Base-by-base conservation (phyloP, 345 rosid species). In the Gossypium herbaceum region DNA sequence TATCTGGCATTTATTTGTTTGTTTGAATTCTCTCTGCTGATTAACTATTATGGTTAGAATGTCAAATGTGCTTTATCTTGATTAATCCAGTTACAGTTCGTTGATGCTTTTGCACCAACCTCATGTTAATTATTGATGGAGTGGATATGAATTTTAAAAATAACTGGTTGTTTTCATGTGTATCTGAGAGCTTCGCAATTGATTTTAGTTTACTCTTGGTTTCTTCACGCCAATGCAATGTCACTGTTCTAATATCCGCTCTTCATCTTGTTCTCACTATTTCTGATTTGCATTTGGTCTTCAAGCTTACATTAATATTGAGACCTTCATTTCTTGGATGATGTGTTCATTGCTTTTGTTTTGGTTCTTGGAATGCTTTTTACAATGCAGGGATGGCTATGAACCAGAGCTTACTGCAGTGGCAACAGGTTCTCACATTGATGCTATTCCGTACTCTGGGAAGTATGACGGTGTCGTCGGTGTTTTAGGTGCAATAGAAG, bases 401-500 rank as follows among this genome's bases (percentile, higher is more conserved):
- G 91, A 92, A 75, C 86, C 89, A 68, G 82, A 79, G 81, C 97
- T 89, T 50, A 65, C 90, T 78, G 82, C 92, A 7, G 88, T 92
- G 64, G 98, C 94, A 10, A 91, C 97, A 41, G 98, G 97, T 79
- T 94, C 98, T 80, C 97, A 94, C 48, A 90, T 88, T 7, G 98
- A 94, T 88, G 98, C 98, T 77, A 94, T 94, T 82, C 98, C 98
- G 2, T 92, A 88, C 84, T 92, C 97, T 0, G 98, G 98, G 56
- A 94, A 92, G 82, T 94, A 86, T 80, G 98, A 94, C 81, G 97
- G 98, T 20, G 98, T 92, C 55, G 94, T 92, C 39, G 98, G 98
- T 84, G 97, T 94, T 84, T 82, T 94, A 75, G 97, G 98, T 79
- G 98, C 98, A 47, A 84, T 94, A 50, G 98, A 94, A 88, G 95